A percentile compares a stretch with the other conserved stretches of the same genome.
These are phyloP conservation scores for Blastomyces silverae DNA, from an alignment of 2,329 filamentous ascomycete genomes.

Conservation along the genomic window DNA sequence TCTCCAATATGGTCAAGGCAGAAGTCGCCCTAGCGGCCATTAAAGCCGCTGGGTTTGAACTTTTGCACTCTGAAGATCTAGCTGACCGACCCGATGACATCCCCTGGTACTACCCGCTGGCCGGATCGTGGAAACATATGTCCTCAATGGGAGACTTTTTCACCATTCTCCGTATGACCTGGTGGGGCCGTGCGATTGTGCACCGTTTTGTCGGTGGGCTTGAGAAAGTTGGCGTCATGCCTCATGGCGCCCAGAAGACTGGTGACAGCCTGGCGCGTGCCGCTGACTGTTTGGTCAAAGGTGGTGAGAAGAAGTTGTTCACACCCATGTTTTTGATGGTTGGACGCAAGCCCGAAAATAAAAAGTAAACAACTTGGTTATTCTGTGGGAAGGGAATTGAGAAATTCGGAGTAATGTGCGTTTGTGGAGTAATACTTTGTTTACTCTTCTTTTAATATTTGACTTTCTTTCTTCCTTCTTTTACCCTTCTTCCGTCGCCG, in stretches of 20 bases:
- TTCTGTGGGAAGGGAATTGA: not conserved
- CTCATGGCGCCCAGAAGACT: constrained; percentile 85
- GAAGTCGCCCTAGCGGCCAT: constrained; percentile 76
- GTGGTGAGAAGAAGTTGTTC: constrained; percentile 84
- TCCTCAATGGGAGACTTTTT: constrained; percentile 71
- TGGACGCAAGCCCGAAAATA: constrained; percentile 65
- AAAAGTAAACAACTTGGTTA: constrained; percentile 22
- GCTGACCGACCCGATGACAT: constrained; percentile 66
- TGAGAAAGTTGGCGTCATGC: constrained; percentile 68
- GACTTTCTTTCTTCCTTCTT: not conserved
- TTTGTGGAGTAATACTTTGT: not conserved
- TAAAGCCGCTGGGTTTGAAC: constrained; percentile 76
- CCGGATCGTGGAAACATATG: constrained; percentile 78
- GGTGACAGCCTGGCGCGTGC: constrained; percentile 78
- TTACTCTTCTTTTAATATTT: constrained; percentile 3
- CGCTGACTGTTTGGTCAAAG: constrained; percentile 78
- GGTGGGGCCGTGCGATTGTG: constrained; percentile 65
- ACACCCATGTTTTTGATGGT: constrained; percentile 99
- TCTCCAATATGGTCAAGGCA: constrained; percentile 92
- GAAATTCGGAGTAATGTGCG: not conserved
- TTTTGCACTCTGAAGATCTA: constrained; percentile 79
- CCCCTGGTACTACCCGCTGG: constrained; percentile 92
- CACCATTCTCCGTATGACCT: constrained; percentile 84
- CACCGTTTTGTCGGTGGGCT: constrained; percentile 71
- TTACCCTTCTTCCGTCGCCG: not conserved